Evolutionary conservation across 176 grass and related monocot species (phyloP), one percentile per base, ranked within the genome.

Genomic region (Eragrostis curvula): DNA sequence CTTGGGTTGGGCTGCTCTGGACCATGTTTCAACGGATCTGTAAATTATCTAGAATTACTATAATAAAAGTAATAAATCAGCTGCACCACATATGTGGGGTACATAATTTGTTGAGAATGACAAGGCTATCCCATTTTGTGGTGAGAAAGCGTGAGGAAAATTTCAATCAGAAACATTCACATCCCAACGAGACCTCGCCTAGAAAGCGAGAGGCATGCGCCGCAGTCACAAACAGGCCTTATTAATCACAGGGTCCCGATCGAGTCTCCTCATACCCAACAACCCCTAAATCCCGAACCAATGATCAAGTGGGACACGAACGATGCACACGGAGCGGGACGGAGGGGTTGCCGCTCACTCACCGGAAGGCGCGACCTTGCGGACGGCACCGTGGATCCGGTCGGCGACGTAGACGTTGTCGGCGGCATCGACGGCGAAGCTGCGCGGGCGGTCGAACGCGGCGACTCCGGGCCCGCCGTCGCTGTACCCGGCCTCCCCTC

Each of bases 321-420:
- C 6, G 30, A 23, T 14, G 62, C 39, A 32, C 3, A 43, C 2
- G 5, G 52, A 49, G 60, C n/a, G 41, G 17, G 0, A 9, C 3
- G 5, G 14, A 17, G 14, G 24, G 21, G 9, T 21, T 2, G 3
- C 20, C 5, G 39, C 14, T 12, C 8, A n/a, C 86, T 85, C 8
- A 91, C 89, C 85, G 6, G 85, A 70, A 48, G 61, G 81, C 63
- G 80, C 50, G 64, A 91, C 73, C 89, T 87, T 91, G 55, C 76
- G 85, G 66, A 91, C 25, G 69, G 76, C 70, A 28, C 71, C 27
- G 39, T 81, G 18, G 2, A 10, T 32, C 12, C 81, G 85, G 66
- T 91, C 81, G 17, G 81, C 89, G 8, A 91, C 89, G 81, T 91
- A 87, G 39, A 91, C 70, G 57, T 91, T 91, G 23, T 91, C 85